Conservation (phyloP, 1,284 basidiomycete genomes). For the Microbotryum scabiosae region DNA sequence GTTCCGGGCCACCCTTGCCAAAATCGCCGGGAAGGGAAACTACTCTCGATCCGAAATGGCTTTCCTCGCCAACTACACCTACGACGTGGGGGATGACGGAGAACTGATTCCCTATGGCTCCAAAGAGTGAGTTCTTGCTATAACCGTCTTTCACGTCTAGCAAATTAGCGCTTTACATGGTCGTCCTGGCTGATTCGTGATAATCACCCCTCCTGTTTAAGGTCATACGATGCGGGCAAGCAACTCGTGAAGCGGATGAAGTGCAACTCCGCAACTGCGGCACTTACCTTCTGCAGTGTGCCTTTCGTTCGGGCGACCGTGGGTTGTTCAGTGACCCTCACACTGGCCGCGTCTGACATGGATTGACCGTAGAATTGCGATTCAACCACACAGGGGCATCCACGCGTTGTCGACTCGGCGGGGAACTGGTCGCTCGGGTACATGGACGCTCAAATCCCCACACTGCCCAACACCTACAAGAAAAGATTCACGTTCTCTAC, state of each 20-base stretch:
- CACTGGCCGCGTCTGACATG: no score
- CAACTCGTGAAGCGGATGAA: background rate
- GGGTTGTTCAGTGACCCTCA: no score
- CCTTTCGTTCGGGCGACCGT: constrained; percentile 53
- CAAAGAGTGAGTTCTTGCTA: no score
- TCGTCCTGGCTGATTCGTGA: no score
- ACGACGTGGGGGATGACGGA: constrained; percentile 32
- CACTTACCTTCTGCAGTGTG: constrained; percentile 37
- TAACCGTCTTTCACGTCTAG: no score
- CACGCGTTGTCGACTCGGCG: constrained; percentile 51
- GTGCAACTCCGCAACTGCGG: constrained; percentile 38
- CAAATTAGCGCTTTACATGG: no score
- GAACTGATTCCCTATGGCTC: background rate
- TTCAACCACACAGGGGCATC: constrained; percentile 46
- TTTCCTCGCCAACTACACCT: constrained; percentile 57
- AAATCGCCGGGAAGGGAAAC: constrained; percentile 41
- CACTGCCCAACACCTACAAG: constrained; percentile 33
- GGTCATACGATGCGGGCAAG: constrained; percentile 44
- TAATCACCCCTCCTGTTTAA: constrained; percentile 25
- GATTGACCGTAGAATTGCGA: no score
- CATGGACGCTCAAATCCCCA: constrained; percentile 29
- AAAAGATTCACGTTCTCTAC: background rate
- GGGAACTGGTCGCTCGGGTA: constrained; percentile 32
- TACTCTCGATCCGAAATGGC: constrained; percentile 45
- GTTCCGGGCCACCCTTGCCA: constrained; percentile 47